Evolutionary conservation across 73 alveolate species (phyloP).

Genomic region (Paramecium biaurelia): DNA sequence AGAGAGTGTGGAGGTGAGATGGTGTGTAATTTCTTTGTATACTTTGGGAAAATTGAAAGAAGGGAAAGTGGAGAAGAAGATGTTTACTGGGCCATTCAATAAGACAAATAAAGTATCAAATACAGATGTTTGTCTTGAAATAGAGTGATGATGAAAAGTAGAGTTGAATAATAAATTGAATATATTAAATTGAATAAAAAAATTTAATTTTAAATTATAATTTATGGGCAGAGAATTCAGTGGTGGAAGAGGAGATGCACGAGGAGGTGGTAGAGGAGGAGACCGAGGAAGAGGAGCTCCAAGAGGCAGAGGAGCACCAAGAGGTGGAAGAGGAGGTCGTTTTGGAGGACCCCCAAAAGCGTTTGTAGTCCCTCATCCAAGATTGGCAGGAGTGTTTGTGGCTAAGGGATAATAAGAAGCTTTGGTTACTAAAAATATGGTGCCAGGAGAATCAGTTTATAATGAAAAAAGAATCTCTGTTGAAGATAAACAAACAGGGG

Average conservation of each 20-base stretch:
- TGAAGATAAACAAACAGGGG: conserved; percentile 73
- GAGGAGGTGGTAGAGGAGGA: conserved; percentile 60
- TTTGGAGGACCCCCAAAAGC: conserved; percentile 82
- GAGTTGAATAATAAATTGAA: not conserved
- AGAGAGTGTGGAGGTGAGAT: not conserved
- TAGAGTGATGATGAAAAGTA: not conserved
- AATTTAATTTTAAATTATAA: not conserved
- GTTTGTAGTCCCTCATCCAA: conserved; percentile 92
- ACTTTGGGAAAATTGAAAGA: not conserved
- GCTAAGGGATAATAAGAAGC: conserved; percentile 93
- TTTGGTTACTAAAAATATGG: conserved; percentile 90
- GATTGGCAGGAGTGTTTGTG: conserved; percentile 91
- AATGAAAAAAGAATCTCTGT: conserved; percentile 88
- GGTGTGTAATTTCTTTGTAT: not conserved
- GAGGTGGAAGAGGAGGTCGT: conserved; percentile 78
- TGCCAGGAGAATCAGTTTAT: conserved; percentile 96
- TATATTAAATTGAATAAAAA: not conserved
- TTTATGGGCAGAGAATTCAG: not conserved
- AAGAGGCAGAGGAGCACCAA: conserved; percentile 80
- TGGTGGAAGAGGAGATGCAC: conserved; percentile 14
- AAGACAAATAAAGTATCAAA: not conserved
- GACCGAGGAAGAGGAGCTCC: conserved; percentile 69
- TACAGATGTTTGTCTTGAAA: not conserved
- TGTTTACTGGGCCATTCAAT: not conserved
- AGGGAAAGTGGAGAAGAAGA: not conserved